Evolutionary conservation across 495 filamentous ascomycete genomes (phyloP).

Genomic region (Lentithecium fluviatile): DNA sequence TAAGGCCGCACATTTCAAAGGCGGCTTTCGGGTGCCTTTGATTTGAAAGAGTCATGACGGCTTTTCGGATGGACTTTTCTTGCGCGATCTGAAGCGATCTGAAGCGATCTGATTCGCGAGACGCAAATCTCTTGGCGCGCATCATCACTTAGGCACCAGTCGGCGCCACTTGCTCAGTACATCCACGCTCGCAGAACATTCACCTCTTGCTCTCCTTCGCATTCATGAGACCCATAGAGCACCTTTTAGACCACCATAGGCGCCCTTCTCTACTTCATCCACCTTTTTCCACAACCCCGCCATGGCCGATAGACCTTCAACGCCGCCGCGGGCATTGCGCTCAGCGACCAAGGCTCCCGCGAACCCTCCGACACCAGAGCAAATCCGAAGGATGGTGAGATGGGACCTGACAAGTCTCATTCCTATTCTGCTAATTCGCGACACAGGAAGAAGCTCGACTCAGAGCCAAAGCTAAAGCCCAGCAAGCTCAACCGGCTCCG

Average conservation of each 20-base stretch:
- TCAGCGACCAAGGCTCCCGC: conserved; percentile 47
- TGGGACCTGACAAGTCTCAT: no score
- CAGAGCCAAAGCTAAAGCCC: conserved; percentile 83
- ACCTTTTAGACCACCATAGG: no score
- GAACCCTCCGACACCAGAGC: conserved; percentile 69
- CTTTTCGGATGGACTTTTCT: not conserved
- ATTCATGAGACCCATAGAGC: no score
- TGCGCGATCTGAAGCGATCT: no score
- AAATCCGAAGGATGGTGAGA: conserved; percentile 50
- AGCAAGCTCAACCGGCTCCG: conserved; percentile 44
- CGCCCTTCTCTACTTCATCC: not conserved
- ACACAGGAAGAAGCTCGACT: conserved; percentile 83
- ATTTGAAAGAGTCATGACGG: no score
- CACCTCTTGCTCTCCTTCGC: no score
- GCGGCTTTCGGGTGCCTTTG: no score
- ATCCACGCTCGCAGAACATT: no score
- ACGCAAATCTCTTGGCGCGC: conserved; percentile 21
- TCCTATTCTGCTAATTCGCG: conserved; percentile 1
- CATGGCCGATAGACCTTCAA: conserved; percentile 54
- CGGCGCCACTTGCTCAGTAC: not conserved
- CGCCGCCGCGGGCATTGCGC: conserved; percentile 54
- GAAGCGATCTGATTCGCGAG: no score
- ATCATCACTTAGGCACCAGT: conserved; percentile 15
- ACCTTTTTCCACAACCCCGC: not conserved
- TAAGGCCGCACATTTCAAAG: no score